Conservation (phyloP, 2,329 filamentous ascomycete genomes). For the Chaetomium globosum region DNA sequence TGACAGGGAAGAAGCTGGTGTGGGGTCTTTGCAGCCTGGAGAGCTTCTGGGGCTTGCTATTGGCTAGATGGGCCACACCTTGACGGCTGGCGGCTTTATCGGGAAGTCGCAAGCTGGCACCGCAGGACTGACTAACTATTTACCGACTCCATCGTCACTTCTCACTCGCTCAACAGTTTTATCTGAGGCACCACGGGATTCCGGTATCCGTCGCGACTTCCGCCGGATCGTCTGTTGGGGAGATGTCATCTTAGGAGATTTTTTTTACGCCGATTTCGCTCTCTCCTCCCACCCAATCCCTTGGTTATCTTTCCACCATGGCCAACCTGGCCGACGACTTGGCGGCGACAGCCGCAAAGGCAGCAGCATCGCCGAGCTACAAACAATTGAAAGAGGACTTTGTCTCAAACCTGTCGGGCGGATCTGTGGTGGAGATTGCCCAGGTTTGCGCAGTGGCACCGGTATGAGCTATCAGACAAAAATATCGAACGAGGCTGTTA, state of each 20-base stretch:
- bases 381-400: conserved; percentile 94
- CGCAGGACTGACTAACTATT: conserved; percentile 16
- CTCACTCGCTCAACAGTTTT: conserved; percentile 11
- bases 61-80: conserved; percentile 26
- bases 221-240: background rate
- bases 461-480: conserved; percentile 55
- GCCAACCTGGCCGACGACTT: background rate
- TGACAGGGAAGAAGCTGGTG: background rate
- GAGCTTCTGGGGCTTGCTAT: conserved; percentile 25
- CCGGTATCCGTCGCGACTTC: background rate
- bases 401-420: conserved; percentile 86
- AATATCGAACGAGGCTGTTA: conserved; percentile 5
- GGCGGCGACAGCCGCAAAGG: background rate
- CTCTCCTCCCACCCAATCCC: background rate
- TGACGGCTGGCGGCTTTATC: conserved; percentile 20
- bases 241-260: conserved; percentile 15
- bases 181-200: background rate
- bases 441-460: conserved; percentile 81
- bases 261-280: background rate
- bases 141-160: conserved; percentile 23
- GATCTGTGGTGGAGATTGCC: conserved; percentile 82
- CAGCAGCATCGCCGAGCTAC: conserved; percentile 59
- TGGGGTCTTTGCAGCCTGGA: conserved; percentile 25
- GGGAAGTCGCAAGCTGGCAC: conserved; percentile 31
- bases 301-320: conserved; percentile 10